phyloP scores from a whole-genome alignment of 345 rosid genomes.

The Isatis tinctoria region DNA sequence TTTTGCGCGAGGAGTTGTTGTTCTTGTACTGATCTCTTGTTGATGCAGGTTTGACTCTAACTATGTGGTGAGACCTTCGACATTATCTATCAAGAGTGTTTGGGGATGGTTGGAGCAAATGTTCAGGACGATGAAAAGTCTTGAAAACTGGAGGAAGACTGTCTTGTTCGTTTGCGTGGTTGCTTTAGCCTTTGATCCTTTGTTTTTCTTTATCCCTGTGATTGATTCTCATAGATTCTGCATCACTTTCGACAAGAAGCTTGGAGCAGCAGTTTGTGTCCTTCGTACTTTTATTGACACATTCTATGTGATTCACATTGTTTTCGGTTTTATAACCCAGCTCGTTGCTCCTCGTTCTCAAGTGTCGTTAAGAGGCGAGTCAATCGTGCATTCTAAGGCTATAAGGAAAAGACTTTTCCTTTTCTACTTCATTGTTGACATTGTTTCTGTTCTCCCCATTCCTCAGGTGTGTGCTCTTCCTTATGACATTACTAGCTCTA shows the following conservation, averaged over 20 bases:
- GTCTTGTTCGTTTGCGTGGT: constrained; percentile 1
- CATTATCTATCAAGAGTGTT: neutral
- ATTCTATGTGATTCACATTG: constrained; percentile 19
- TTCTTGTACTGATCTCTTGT: neutral
- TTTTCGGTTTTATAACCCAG: neutral
- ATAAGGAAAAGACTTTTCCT: neutral
- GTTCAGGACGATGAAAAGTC: constrained; percentile 8
- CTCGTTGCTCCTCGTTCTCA: neutral
- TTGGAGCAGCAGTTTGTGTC: neutral
- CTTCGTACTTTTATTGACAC: constrained; percentile 27
- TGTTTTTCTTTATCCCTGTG: constrained; percentile 32
- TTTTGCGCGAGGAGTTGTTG: neutral
- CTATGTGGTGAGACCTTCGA: neutral
- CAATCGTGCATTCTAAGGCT: neutral
- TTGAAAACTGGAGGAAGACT: constrained; percentile 9
- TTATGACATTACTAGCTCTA: neutral
- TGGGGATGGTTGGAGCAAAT: neutral
- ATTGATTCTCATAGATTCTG: neutral
- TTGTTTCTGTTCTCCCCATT: constrained; percentile 27
- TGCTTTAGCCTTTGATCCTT: constrained; percentile 31
- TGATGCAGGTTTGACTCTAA: neutral
- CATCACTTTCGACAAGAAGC: constrained; percentile 1
- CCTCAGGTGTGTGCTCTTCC: constrained; percentile 17
- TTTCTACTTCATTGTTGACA: constrained; percentile 9
- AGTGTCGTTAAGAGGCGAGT: neutral